A percentile compares a stretch with the other conserved stretches of the same genome.
phyloP scores from a whole-genome alignment of 768 basidiomycete genomes.

The Collybia sordida region DNA sequence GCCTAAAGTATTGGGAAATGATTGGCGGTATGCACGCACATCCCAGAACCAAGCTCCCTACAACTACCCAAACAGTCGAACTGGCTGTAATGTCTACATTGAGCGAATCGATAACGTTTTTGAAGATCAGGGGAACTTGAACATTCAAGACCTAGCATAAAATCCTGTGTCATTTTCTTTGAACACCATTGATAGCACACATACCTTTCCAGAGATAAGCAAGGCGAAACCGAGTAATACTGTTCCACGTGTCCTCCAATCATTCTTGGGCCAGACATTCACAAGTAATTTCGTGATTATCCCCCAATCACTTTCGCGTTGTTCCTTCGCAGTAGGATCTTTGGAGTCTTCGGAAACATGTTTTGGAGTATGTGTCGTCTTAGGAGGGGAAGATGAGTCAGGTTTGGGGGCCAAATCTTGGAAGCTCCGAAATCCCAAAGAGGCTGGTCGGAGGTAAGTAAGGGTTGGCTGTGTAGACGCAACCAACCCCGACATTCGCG shows the following conservation, averaged over 20 bases:
- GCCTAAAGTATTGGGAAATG: constrained; percentile 4
- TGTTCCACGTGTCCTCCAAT: constrained; percentile 78
- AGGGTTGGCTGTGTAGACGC: neutral
- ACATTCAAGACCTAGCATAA: constrained; percentile 80
- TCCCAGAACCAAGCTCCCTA: constrained; percentile 86
- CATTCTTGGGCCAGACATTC: constrained; percentile 91
- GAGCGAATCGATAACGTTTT: constrained; percentile 83
- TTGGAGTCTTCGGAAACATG: constrained; percentile 7
- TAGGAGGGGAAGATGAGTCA: constrained; percentile 7
- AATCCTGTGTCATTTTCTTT: neutral
- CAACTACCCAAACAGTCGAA: constrained; percentile 87
- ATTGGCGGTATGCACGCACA: constrained; percentile 55
- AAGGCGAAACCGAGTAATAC: constrained; percentile 82
- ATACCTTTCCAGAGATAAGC: constrained; percentile 83
- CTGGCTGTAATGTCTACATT: constrained; percentile 76
- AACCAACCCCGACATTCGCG: no score
- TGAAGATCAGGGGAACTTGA: constrained; percentile 97
- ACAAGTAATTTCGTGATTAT: constrained; percentile 81
- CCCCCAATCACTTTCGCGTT: constrained; percentile 80
- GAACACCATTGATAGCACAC: constrained; percentile 13
- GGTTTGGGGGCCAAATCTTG: constrained; percentile 18
- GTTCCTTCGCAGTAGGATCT: constrained; percentile 37
- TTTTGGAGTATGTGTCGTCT: constrained; percentile 1
- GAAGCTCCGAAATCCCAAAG: constrained; percentile 10
- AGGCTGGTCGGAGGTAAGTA: neutral